A percentile compares a stretch with the other conserved stretches of the same genome.
phyloP scores from a whole-genome alignment of 2,329 filamentous ascomycete species.

The Rachicladosporium sp. region DNA sequence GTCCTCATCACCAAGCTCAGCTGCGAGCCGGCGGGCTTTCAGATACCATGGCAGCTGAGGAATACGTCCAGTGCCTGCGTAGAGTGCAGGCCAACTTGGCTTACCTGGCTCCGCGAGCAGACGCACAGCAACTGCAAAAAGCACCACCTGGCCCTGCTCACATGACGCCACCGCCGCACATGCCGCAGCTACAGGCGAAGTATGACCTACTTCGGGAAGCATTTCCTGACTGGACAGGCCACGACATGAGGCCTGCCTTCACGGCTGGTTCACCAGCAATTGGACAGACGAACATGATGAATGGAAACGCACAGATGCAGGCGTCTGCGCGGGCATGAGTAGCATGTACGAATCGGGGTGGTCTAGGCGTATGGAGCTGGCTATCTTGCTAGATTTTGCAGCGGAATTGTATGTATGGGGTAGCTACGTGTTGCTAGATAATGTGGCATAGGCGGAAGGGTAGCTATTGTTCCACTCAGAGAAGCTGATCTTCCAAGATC shows the following conservation, averaged over 20 bases:
- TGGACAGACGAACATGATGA: constrained; percentile 3
- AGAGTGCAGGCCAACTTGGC: constrained; percentile 75
- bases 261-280: constrained; percentile 3
- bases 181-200: constrained; percentile 27
- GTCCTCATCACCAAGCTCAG: constrained; percentile 13
- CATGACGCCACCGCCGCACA: constrained; percentile 53
- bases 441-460: no score
- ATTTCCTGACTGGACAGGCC: constrained; percentile 32
- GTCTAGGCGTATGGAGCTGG: no score
- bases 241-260: constrained; percentile 3
- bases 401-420: no score
- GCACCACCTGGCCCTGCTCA: constrained; percentile 58
- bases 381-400: no score
- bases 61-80: constrained; percentile 54
- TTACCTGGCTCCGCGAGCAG: constrained; percentile 63
- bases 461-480: no score
- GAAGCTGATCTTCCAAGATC: no score
- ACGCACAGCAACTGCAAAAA: constrained; percentile 48
- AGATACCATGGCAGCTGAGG: constrained; percentile 34
- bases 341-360: no score
- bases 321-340: no score
- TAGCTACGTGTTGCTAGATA: no score
- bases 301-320: no score
- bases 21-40: constrained; percentile 22
- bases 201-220: constrained; percentile 32